A percentile compares a stretch with the other conserved stretches of the same genome.
These are phyloP conservation scores for Vanderwaltozyma polyspora DNA, from an alignment of 805 yeast genomes.

Conservation along the genomic window DNA sequence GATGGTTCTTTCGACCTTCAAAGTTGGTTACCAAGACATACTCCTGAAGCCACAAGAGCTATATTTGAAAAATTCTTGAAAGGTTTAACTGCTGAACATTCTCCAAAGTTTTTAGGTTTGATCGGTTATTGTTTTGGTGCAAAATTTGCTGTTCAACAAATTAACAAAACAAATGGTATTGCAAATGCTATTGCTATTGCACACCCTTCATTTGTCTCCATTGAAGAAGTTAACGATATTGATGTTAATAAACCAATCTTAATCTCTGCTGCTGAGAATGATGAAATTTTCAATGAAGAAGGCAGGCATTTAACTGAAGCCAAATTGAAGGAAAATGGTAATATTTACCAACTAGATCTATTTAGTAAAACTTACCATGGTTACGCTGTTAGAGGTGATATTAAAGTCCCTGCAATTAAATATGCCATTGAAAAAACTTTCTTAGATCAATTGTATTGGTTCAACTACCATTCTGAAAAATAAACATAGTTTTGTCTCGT, in stretches of 20 bases:
- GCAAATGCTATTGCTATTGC: conserved; percentile 61
- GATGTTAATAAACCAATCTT: conserved; percentile 42
- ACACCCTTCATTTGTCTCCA: conserved; percentile 70
- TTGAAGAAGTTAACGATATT: conserved; percentile 53
- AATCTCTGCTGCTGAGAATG: conserved; percentile 67
- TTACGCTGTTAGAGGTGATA: conserved; percentile 69
- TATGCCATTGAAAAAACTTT: conserved; percentile 63
- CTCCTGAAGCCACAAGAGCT: conserved; percentile 35
- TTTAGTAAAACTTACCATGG: conserved; percentile 65
- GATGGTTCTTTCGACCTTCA: conserved; percentile 17
- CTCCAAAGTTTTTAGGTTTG: conserved; percentile 41
- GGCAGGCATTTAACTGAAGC: conserved; percentile 51
- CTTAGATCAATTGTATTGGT: conserved; percentile 28
- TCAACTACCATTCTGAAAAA: conserved; percentile 11
- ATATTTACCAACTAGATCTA: conserved; percentile 48
- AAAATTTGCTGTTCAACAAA: conserved; percentile 46
- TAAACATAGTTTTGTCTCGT: background rate
- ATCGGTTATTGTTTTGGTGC: conserved; percentile 85
- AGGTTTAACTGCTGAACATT: conserved; percentile 32
- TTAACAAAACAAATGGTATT: conserved; percentile 25
- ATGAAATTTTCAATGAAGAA: conserved; percentile 50
- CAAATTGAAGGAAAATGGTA: conserved; percentile 40
- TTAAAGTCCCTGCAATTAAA: conserved; percentile 36
- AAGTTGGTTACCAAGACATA: conserved; percentile 47
- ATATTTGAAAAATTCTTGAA: conserved; percentile 39